Evolutionary conservation across 768 basidiomycete species (phyloP).

Genomic region (Lyophyllum semitale): DNA sequence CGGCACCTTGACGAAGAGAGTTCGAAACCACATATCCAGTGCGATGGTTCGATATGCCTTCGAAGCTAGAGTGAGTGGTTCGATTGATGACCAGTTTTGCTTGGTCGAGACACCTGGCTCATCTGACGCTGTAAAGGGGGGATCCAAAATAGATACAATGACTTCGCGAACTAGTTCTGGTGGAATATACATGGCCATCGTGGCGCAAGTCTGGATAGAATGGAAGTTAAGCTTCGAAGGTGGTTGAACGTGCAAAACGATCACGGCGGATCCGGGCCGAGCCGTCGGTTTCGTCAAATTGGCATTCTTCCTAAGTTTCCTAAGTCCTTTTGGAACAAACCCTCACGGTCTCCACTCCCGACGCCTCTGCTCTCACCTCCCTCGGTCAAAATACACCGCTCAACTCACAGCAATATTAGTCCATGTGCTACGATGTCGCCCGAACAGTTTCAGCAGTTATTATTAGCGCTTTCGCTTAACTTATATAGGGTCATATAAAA

Average conservation of each 20-base stretch:
- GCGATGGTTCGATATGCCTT: constrained; percentile 27
- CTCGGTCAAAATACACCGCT: neutral
- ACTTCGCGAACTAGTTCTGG: constrained; percentile 37
- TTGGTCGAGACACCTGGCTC: constrained; percentile 22
- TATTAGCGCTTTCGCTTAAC: too few relatives aligned
- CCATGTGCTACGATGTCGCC: neutral
- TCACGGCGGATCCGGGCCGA: too few relatives aligned
- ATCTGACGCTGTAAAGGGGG: constrained; percentile 6
- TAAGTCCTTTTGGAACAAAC: too few relatives aligned
- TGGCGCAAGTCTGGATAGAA: too few relatives aligned
- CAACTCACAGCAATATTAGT: neutral
- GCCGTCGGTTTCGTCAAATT: too few relatives aligned
- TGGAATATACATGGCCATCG: constrained; percentile 24
- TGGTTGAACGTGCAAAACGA: too few relatives aligned
- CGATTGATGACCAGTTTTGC: constrained; percentile 27
- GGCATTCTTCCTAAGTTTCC: too few relatives aligned
- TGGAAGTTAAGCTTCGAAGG: neutral
- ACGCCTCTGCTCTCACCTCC: neutral
- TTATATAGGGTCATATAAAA: neutral
- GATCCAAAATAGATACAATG: constrained; percentile 22
- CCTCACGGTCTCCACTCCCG: neutral
- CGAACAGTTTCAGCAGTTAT: neutral
- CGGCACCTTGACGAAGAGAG: constrained; percentile 24
- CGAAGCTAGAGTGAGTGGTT: constrained; percentile 29
- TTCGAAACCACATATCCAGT: constrained; percentile 34